Conservation (phyloP, 352 stramenopile genomes). For the Globisporangium perplexum region DNA sequence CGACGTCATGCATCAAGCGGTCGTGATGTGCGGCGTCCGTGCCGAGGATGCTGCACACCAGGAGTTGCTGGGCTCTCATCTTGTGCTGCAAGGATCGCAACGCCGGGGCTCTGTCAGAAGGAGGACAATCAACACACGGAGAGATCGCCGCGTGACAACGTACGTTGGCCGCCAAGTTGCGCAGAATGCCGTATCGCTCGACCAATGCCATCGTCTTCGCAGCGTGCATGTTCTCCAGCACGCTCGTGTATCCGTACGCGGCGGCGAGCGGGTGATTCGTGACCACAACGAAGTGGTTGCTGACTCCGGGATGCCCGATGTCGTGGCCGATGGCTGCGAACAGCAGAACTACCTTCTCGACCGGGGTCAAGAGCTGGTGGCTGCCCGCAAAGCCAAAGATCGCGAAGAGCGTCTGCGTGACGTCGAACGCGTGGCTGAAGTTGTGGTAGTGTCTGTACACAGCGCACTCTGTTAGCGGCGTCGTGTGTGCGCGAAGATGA, state of each 20-base stretch:
- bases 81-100: slow-evolving; percentile 8
- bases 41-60: slow-evolving; percentile 20
- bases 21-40: slow-evolving; percentile 20
- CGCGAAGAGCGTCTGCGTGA: slow-evolving; percentile 25
- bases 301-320: slow-evolving; percentile 22
- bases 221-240: slow-evolving; percentile 26
- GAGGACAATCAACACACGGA: too few relatives aligned
- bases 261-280: slow-evolving; percentile 14
- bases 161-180: slow-evolving; percentile 12
- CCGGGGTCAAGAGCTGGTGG: slow-evolving; percentile 5
- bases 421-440: slow-evolving; percentile 24
- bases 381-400: slow-evolving; percentile 14
- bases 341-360: slow-evolving; percentile 19
- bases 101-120: not conserved
- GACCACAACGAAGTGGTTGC: slow-evolving; percentile 18
- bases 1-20: slow-evolving; percentile 11
- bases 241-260: slow-evolving; percentile 14
- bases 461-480: not conserved
- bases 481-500: too few relatives aligned
- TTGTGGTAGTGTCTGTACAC: slow-evolving; percentile 21
- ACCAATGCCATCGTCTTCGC: slow-evolving; percentile 19
- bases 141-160: too few relatives aligned
- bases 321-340: slow-evolving; percentile 24
- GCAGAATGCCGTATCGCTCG: slow-evolving; percentile 8
- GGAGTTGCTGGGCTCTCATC: slow-evolving; percentile 14